Percentiles rank a stretch among this genome's conserved stretches.
These are phyloP conservation scores for Leishmania lainsoni DNA, from an alignment of 208 protist species.

Conservation along the genomic window DNA sequence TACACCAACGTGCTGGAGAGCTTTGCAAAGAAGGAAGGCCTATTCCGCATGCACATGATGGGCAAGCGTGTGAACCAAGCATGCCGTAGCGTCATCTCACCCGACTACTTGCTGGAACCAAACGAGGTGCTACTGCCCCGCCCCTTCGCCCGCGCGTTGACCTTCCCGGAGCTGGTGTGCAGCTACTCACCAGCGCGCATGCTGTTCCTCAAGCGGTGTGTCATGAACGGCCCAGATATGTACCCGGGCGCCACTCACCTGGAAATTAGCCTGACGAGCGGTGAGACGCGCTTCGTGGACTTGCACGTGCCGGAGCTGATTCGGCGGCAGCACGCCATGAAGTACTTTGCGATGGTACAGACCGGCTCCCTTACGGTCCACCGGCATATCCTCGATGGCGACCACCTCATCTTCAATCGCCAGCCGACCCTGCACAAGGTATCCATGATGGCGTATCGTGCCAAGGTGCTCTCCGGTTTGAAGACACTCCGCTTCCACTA, in stretches of 20 bases:
- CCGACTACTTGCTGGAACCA: conserved; percentile 97
- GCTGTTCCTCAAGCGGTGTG: conserved; percentile 91
- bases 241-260: conserved; percentile 99
- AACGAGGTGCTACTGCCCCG: conserved; percentile 95
- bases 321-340: conserved; percentile 76
- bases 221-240: conserved; percentile 97
- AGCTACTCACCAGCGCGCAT: conserved; percentile 70
- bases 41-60: conserved; percentile 99
- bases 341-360: conserved; percentile 82
- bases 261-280: conserved; percentile 73
- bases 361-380: conserved; percentile 89
- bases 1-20: conserved; percentile 74
- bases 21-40: conserved; percentile 99
- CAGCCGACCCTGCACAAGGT: conserved; percentile 99
- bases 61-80: conserved; percentile 99
- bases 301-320: conserved; percentile 72
- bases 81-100: conserved; percentile 99
- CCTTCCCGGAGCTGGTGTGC: conserved; percentile 96
- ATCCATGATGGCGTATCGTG: conserved; percentile 98
- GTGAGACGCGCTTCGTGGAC: conserved; percentile 81
- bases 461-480: conserved; percentile 93
- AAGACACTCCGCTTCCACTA: conserved; percentile 99
- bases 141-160: conserved; percentile 95
- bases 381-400: conserved; percentile 97
- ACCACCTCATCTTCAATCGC: conserved; percentile 99